Conservation (phyloP, 768 basidiomycete species). For the Macrocybe gigantea region DNA sequence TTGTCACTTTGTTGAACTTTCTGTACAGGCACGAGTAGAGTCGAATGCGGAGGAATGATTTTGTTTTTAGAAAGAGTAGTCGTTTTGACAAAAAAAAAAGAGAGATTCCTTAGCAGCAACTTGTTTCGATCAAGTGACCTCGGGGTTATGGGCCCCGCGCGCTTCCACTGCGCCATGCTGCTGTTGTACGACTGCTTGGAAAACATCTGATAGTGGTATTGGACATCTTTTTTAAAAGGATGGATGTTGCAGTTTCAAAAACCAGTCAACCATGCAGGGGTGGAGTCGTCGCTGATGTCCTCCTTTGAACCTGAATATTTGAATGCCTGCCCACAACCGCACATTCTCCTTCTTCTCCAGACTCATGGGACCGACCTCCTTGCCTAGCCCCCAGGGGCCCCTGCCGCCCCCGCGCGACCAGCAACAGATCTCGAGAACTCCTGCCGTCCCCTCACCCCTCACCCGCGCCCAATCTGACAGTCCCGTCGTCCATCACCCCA, state of each 20-base stretch:
- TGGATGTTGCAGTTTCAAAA: no score
- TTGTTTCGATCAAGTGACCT: conserved; percentile 64
- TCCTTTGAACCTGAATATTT: no score
- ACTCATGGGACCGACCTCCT: conserved; percentile 1
- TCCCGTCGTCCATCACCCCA: conserved; percentile 13
- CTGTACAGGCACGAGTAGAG: conserved; percentile 20
- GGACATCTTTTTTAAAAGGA: no score
- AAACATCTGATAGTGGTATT: no score
- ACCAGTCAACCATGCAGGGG: no score
- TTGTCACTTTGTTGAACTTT: conserved; percentile 2
- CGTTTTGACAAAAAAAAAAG: not conserved
- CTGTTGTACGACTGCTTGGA: no score
- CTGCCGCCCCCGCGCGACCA: conserved; percentile 4
- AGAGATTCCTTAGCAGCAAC: conserved; percentile 41
- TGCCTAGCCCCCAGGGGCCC: conserved; percentile 5
- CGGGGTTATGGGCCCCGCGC: conserved; percentile 59
- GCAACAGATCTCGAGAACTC: not conserved
- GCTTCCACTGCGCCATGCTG: conserved; percentile 57
- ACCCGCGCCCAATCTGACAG: conserved; percentile 14
- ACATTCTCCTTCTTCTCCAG: no score
- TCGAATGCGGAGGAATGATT: conserved; percentile 13
- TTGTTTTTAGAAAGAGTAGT: not conserved
- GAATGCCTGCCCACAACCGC: no score
- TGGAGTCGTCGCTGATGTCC: no score
- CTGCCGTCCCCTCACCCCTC: conserved; percentile 5